Percentiles rank a stretch among this genome's conserved stretches.
Conservation (phyloP, 139 green algal species). For the Parachlorella kessleri region DNA sequence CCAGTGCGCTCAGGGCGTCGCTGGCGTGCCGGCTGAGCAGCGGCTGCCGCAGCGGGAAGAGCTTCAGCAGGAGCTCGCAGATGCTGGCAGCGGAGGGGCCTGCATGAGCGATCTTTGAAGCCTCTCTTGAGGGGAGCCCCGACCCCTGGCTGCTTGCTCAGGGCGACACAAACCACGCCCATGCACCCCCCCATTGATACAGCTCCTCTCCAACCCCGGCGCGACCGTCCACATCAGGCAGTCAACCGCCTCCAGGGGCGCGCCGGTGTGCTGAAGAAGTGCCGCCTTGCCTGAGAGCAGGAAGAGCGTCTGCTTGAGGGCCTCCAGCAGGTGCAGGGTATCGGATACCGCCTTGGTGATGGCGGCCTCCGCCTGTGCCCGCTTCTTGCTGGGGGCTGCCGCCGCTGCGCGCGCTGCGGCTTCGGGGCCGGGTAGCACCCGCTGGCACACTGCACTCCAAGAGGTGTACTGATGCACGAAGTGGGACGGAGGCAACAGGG, state of each 20-base stretch:
- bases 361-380: slow-evolving; percentile 68
- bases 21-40: slow-evolving; percentile 73
- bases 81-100: slow-evolving; percentile 28
- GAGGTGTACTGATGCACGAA: too few species aligned
- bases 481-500: too few species aligned
- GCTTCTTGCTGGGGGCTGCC: slow-evolving; percentile 73
- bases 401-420: slow-evolving; percentile 71
- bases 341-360: slow-evolving; percentile 72
- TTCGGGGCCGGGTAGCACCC: slow-evolving; percentile 69
- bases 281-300: slow-evolving; percentile 61
- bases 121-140: too few species aligned
- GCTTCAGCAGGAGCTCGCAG: slow-evolving; percentile 61
- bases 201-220: too few species aligned
- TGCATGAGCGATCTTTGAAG: too few species aligned
- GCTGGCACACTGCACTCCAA: slow-evolving; percentile 41
- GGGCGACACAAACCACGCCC: too few species aligned
- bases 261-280: too few species aligned
- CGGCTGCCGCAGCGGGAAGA: slow-evolving; percentile 73
- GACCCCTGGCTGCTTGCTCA: too few species aligned
- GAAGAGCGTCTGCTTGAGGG: slow-evolving; percentile 60
- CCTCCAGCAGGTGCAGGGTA: slow-evolving; percentile 79
- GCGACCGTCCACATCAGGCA: too few species aligned
- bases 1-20: slow-evolving; percentile 51
- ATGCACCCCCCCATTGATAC: too few species aligned
- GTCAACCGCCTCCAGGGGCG: too few species aligned